Evolutionary conservation across 1,284 basidiomycete species (phyloP), one percentile per base, ranked within the genome.

Genomic region (Ceratobasidium papillatum): DNA sequence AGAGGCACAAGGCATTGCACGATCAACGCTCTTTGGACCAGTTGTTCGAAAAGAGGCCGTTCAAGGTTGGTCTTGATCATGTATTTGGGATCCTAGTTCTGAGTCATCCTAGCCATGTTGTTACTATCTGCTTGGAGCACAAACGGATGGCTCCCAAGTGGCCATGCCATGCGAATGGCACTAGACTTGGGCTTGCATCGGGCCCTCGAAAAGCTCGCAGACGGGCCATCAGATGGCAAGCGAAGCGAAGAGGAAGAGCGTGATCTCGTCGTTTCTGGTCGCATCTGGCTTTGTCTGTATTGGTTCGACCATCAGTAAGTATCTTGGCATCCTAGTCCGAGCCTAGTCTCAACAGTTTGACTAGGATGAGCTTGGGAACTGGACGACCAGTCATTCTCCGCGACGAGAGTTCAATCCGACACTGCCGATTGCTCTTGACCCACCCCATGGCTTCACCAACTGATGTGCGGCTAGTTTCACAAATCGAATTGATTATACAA

Each of bases 281-380:
- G 96, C 63, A 95, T 97, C 75, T 98, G 95, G 96, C 85, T 97
- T 76, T 96, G 94, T 81, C 87, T 96, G 49, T 97, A 96, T 81
- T 94, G 94, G 91, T 94, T 95, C 79, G 94, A 95, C 83, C 94
- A 94, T 83, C 93, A 94, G 92, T 93, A 78, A 75, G 91, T 85
- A 36, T 61, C 43, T 19, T 34, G 19, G 32, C 34, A 14, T 36
- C 27, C 30, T 22, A 56, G 41, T n/a, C 25, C 12, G 22, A 51
- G 9, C 30, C 25, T 36, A 38, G 27, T 25, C 19, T 30, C 30
- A 59, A 17, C 45, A 25, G n/a, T 54, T 25, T 54, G 30, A 25
- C 27, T 38, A 95, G 94, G 81, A 93, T 95, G 89, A 94, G 93
- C 81, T 84, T 96, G 66, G 95, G 94, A 1, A 96, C 93, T 0